Conservation (phyloP, 1,284 basidiomycete genomes). For the Xerocomus nothofagi region DNA sequence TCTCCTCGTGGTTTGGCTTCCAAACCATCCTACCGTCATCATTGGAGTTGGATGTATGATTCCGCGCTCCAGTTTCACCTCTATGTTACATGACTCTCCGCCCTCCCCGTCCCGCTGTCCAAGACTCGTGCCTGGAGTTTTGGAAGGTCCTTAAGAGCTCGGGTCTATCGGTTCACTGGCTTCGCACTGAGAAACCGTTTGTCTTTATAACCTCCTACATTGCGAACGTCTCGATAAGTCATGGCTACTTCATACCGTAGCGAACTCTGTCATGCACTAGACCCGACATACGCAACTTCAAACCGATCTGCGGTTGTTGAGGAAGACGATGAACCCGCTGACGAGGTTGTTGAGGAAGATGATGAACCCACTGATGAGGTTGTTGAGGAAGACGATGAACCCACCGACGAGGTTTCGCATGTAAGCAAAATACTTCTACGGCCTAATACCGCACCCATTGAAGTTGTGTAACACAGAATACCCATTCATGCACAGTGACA, state of each 20-base stretch:
- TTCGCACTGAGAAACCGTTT: not conserved
- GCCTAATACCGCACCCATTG: no score
- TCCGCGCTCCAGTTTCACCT: not conserved
- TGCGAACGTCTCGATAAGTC: not conserved
- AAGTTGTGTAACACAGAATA: not conserved
- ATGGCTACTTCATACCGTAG: slow-evolving; percentile 6
- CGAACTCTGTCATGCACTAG: slow-evolving; percentile 6
- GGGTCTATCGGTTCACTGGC: not conserved
- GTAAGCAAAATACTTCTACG: not conserved
- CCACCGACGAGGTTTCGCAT: not conserved
- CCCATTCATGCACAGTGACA: not conserved
- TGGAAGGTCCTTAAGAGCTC: not conserved
- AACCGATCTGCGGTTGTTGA: not conserved
- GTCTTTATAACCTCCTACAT: no score
- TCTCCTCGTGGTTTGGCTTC: not conserved
- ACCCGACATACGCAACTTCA: not conserved
- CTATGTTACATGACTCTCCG: not conserved
- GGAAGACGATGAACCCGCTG: not conserved
- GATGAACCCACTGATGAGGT: no score
- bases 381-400: not conserved
- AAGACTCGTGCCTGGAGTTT: not conserved
- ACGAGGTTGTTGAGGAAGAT: no score
- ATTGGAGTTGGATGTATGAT: not conserved
- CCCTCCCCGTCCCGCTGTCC: not conserved
- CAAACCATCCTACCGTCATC: not conserved